Conservation (phyloP, 2,329 filamentous ascomycete genomes). For the Neopestalotiopsis sp. region DNA sequence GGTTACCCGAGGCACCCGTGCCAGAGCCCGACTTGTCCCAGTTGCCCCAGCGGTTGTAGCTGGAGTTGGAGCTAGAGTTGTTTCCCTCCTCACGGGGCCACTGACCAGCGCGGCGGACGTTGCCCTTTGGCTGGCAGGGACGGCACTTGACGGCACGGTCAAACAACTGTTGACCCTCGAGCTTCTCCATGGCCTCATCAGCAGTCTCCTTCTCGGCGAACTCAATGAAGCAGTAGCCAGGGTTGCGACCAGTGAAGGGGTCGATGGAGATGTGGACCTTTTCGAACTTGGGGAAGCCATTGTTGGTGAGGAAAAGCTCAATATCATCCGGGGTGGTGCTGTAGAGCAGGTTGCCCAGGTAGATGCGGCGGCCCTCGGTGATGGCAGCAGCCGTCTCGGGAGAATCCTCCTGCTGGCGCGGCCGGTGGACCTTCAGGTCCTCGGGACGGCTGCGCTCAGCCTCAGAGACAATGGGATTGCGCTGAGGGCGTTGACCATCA, state of each 20-base stretch:
- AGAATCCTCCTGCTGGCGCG: constrained; percentile 1
- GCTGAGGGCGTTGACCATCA: neutral
- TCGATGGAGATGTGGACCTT: constrained; percentile 73
- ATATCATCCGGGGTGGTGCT: constrained; percentile 49
- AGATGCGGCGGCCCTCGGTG: constrained; percentile 52
- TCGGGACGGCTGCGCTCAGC: constrained; percentile 13
- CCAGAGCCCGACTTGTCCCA: constrained; percentile 34
- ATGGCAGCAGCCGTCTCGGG: constrained; percentile 25
- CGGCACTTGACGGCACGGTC: constrained; percentile 68
- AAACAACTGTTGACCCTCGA: constrained; percentile 59
- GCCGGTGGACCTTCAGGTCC: constrained; percentile 8
- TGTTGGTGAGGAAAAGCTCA: constrained; percentile 36
- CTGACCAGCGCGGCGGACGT: constrained; percentile 24
- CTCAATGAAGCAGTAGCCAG: constrained; percentile 78
- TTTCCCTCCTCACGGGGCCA: constrained; percentile 15
- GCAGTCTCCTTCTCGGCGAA: constrained; percentile 63
- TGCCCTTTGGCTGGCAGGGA: constrained; percentile 63
- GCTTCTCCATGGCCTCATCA: constrained; percentile 57
- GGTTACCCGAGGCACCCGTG: constrained; percentile 14
- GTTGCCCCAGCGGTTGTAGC: constrained; percentile 49
- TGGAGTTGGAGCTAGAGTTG: constrained; percentile 25
- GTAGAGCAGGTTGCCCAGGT: constrained; percentile 69
- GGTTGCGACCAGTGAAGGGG: constrained; percentile 70
- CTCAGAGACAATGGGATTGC: neutral
- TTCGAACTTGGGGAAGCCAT: constrained; percentile 44